Conservation (phyloP, 257 asterid genomes). For the Plantago major region DNA sequence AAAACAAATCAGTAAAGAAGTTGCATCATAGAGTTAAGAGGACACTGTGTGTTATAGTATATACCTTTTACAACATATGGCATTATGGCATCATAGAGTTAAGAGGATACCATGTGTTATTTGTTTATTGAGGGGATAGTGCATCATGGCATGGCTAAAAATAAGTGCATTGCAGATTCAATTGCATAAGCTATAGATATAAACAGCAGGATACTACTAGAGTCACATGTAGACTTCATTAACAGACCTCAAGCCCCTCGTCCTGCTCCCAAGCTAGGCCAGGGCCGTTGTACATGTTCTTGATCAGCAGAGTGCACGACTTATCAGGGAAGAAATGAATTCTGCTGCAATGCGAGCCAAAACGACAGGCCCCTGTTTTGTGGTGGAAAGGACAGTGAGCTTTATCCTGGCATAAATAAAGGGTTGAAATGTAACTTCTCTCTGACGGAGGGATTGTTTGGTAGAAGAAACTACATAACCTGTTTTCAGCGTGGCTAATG, state of each 20-base stretch:
- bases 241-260: constrained; percentile 99
- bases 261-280: constrained; percentile 99
- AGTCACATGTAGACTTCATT: constrained; percentile 78
- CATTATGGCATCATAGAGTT: no score
- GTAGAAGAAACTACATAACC: neutral
- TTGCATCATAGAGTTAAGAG: no score
- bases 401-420: constrained; percentile 74
- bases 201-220: constrained; percentile 86
- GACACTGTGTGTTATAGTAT: no score
- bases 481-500: no score
- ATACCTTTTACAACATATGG: no score
- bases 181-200: constrained; percentile 24
- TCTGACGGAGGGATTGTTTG: neutral
- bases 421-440: constrained; percentile 26
- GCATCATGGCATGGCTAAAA: neutral
- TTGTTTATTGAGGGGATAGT: no score
- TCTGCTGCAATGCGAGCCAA: constrained; percentile 87
- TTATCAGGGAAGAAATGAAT: constrained; percentile 95
- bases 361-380: constrained; percentile 95
- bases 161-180: constrained; percentile 7
- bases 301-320: constrained; percentile 85
- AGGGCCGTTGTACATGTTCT: constrained; percentile 93
- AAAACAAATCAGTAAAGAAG: no score
- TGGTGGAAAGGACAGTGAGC: constrained; percentile 98
- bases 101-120: no score